phyloP scores from a whole-genome alignment of 441 rosid genomes.

The Metrosideros polymorpha region DNA sequence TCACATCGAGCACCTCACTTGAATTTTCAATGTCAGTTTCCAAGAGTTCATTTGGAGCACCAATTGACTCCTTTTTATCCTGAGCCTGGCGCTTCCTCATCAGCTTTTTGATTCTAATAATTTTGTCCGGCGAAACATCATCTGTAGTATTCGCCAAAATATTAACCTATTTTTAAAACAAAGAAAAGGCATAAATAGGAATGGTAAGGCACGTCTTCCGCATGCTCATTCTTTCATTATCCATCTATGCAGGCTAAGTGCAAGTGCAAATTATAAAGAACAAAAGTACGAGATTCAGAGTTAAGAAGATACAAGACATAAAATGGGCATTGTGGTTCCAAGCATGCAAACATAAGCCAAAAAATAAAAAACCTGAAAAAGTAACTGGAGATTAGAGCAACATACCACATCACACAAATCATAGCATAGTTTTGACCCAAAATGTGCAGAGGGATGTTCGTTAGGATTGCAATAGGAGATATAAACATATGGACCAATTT shows the following conservation, averaged over 20 bases:
- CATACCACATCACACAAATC: conserved; percentile 74
- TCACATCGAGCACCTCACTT: conserved; percentile 23
- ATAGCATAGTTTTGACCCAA: conserved; percentile 58
- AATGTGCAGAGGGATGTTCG: conserved; percentile 39
- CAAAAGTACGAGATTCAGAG: not conserved
- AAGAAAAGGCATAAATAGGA: conserved; percentile 11
- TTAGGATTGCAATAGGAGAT: conserved; percentile 77
- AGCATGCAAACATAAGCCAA: not conserved
- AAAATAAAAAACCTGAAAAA: not conserved
- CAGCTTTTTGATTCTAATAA: conserved; percentile 66
- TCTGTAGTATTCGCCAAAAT: conserved; percentile 78
- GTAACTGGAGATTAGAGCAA: conserved; percentile 1
- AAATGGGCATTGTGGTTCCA: not conserved
- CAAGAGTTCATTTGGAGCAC: conserved; percentile 8
- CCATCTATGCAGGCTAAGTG: not conserved
- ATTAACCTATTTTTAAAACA: conserved; percentile 65
- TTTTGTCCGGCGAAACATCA: conserved; percentile 66
- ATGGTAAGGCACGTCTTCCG: not conserved
- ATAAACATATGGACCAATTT: conserved; percentile 72
- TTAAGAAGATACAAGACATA: not conserved
- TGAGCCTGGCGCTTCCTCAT: conserved; percentile 49
- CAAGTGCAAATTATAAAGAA: not conserved
- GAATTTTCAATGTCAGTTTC: conserved; percentile 18
- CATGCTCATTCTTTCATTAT: not conserved
- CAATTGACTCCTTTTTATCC: conserved; percentile 14